Evolutionary conservation across 2,329 filamentous ascomycete species (phyloP), one percentile per base, ranked within the genome.

Genomic region (Ceratocystis alfenasii): DNA sequence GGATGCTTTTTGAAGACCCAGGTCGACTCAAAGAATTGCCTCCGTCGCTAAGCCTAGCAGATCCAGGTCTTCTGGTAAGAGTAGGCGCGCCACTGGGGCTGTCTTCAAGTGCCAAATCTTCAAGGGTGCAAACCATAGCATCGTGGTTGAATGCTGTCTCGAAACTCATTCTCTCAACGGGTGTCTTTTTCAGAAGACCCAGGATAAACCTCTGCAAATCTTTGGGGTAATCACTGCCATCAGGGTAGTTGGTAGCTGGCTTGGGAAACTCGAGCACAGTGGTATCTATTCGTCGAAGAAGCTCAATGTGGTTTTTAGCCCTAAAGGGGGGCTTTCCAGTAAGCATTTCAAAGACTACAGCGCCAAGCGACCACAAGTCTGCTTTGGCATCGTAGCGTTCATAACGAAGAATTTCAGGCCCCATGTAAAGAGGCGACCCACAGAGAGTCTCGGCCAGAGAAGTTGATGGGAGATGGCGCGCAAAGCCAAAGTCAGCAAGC

Each of bases 401-500:
- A 72, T 97, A 99, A 68, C 92, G 87, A 69, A 99, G 80, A 69
- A 99, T 99, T 77, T 99, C 94, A 3, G 94, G 94, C 0, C 94
- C 94, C 94, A 99, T 99, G 78, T 99, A 99, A 30, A 99, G 79
- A 8, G 94, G 94, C 12, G 94, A 97, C 20, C 94, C 94, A 75
- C 94, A 99, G 0, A 99, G 83, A 0, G 94, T 99, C 74, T 99
- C 94, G 10, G 94, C 94, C 69, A 99, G 81, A 4, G 92, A 93
- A 0, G 93, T 95, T 6, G 89, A 86, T 1, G 94, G 93, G 62
- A 99, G 78, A 65, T 95, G 90, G 66, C 94, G 86, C 66, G 94
- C 94, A 74, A 99, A 99, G n/a, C 94, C 94, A 73, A 99, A 99
- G 77, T 99, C 94, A 66, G 94, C 94, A 71, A 99, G 87, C 78